Conservation (phyloP, 2,329 filamentous ascomycete genomes). For the Lachnellula hyalina region DNA sequence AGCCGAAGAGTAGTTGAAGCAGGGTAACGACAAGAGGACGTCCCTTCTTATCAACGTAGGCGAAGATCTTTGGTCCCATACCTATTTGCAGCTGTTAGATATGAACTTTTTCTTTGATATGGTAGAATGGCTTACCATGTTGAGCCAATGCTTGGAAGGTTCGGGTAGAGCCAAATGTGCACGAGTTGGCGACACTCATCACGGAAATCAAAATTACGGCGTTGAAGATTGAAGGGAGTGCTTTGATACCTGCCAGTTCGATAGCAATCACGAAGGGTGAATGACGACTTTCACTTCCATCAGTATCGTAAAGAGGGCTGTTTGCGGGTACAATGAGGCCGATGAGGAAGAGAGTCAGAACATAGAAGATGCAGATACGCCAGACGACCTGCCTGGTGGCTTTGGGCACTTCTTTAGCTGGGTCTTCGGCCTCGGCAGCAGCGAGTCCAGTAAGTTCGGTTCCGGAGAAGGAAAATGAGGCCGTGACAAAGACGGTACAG, state of each 20-base stretch:
- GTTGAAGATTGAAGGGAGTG: slow-evolving; percentile 54
- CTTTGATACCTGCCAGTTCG: slow-evolving; percentile 45
- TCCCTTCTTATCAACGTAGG: slow-evolving; percentile 52
- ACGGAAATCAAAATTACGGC: slow-evolving; percentile 54
- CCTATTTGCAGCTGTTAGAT: slow-evolving; percentile 26
- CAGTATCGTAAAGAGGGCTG: slow-evolving; percentile 32
- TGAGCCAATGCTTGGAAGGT: slow-evolving; percentile 55
- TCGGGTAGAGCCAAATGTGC: slow-evolving; percentile 54
- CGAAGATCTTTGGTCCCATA: slow-evolving; percentile 52
- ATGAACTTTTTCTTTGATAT: neutral
- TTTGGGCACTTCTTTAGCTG: slow-evolving; percentile 42
- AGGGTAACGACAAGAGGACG: slow-evolving; percentile 49
- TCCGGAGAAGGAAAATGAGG: slow-evolving; percentile 47
- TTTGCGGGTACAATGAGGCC: slow-evolving; percentile 41
- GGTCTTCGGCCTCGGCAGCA: slow-evolving; percentile 46
- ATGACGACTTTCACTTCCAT: slow-evolving; percentile 28
- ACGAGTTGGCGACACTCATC: slow-evolving; percentile 53
- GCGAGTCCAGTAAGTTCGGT: slow-evolving; percentile 49
- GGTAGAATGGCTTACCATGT: slow-evolving; percentile 29
- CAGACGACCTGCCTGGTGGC: slow-evolving; percentile 51
- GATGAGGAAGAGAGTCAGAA: slow-evolving; percentile 46
- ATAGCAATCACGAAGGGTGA: slow-evolving; percentile 56
- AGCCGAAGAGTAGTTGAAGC: slow-evolving; percentile 31
- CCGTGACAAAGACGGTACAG: slow-evolving; percentile 46
- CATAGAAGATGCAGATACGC: slow-evolving; percentile 49